Evolutionary conservation across 768 basidiomycete genomes (phyloP), one percentile per base, ranked within the genome.

Genomic region (Agaricus subrufescens): DNA sequence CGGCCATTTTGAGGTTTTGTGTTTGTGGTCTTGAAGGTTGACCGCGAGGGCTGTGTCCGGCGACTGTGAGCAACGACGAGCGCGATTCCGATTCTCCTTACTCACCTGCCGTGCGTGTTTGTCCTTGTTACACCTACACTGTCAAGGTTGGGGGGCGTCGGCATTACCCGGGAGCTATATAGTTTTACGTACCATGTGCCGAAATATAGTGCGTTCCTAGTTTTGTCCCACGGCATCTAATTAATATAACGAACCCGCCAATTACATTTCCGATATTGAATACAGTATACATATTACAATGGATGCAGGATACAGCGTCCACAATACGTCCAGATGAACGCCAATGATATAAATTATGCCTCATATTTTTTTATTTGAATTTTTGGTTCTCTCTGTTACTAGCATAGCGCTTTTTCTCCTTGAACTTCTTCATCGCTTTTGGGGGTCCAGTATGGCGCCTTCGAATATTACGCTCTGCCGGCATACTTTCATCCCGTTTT

Each of bases 1-100:
- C 62, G 61, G 85, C 81, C 86, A 87, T 88, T 75, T 77, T 79
- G 23, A 38, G 11, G 30, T 42, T 34, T 42, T 26, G 27, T 19
- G 30, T 23, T 60, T 47, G 46, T 52, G 53, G 43, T 70, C 66
- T 73, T 70, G 69, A 67, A 67, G 68, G 64, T 63, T 71, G 67
- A 63, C 63, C 64, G 59, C 60, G 59, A 64, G 64, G 62, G 66
- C 65, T 49, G 52, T 54, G 58, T 34, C 53, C 52, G 60, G 46
- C 56, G 58, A 58, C 52, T 61, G 65, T 69, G 64, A 66, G 62
- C 67, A 55, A 65, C 65, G 70, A 65, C 64, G 70, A 67, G 61
- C 61, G 65, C 65, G 65, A 64, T 62, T 57, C 61, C 62, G 57
- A 53, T 50, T 54, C 54, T 61, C 44, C 50, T 19, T 52, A 60